phyloP scores from a whole-genome alignment of 176 grass and related monocot genomes.

The Themeda triandra region DNA sequence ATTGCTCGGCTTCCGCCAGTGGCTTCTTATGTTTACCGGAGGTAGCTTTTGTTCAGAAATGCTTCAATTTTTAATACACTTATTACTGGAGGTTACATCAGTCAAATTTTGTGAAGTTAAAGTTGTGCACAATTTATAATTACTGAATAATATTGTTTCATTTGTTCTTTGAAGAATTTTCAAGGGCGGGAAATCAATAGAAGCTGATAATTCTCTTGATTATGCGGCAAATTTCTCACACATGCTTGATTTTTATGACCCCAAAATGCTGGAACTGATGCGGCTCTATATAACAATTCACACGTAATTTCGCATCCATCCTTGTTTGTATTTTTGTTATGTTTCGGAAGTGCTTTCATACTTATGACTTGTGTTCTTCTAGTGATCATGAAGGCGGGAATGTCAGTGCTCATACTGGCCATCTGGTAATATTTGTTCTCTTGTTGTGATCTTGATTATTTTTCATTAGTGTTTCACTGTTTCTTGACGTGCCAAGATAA shows the following conservation, averaged over 20 bases:
- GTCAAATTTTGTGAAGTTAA: constrained; percentile 8
- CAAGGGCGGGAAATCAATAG: constrained; percentile 78
- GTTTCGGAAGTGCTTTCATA: constrained; percentile 21
- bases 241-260: constrained; percentile 93
- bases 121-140: background rate
- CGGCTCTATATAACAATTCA: constrained; percentile 98
- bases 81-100: background rate
- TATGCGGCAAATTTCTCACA: constrained; percentile 96
- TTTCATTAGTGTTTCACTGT: constrained; percentile 12
- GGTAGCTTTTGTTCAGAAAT: constrained; percentile 50
- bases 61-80: background rate
- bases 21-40: constrained; percentile 89
- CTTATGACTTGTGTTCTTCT: constrained; percentile 10
- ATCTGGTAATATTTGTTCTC: constrained; percentile 72
- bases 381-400: constrained; percentile 99
- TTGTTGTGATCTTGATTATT: constrained; percentile 14
- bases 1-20: constrained; percentile 83
- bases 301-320: constrained; percentile 44
- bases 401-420: constrained; percentile 96
- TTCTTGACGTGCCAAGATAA: background rate
- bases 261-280: constrained; percentile 99
- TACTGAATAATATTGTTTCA: constrained; percentile 10
- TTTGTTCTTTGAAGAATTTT: constrained; percentile 59
- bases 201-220: constrained; percentile 74
- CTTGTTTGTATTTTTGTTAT: constrained; percentile 16